Base-by-base conservation (phyloP, 2,329 filamentous ascomycete species). In the Diplodia mutila region DNA sequence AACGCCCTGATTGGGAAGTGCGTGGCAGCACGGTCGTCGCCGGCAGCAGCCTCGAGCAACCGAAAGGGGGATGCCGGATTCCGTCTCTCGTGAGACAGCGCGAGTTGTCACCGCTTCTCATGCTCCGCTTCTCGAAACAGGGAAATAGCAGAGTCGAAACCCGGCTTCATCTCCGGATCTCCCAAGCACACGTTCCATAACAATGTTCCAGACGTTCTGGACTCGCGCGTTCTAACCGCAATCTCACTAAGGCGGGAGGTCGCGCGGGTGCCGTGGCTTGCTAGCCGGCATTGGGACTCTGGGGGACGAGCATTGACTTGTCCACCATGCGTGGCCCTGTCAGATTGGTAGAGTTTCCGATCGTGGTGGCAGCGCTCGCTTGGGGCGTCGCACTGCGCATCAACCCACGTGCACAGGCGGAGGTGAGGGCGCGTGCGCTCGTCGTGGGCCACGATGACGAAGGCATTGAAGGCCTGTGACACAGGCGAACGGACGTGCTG, bases 281-380 rank as follows among this genome's bases (percentile, higher is more conserved):
- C 59, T 63, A 66, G 52, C 52, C 42, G 52, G 64, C 37, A 57
- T 57, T 46, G 64, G 64, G 64, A 37, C 12, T 37, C 52, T 57
- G 64, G 52, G 51, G 37, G 25, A 29, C 29, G 32, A 55, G 51
- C 34, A 46, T 55, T 37, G 64, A 53, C 63, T 55, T 51, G 46
- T 14, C 29, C 46, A 29, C 53, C 21, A 53, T 51, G 65, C 54
- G 65, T 67, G 65, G 55, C 65, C 65, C 65, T 39, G 65, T 61
- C 46, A 67, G 65, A 67, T 67, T 67, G 65, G 65, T 42, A 53
- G 54, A 61, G 65, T 67, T 67, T 67, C 53, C 65, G 46, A 61
- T 61, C 65, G 55, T 12, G 49, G 7, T 51, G 59, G 59, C 46
- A 42, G 39, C 39, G 32, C 25, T 67, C 54, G 65, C 53, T 67